phyloP scores from a whole-genome alignment of 2,329 filamentous ascomycete genomes.

The Ophiostoma triangulosporum region DNA sequence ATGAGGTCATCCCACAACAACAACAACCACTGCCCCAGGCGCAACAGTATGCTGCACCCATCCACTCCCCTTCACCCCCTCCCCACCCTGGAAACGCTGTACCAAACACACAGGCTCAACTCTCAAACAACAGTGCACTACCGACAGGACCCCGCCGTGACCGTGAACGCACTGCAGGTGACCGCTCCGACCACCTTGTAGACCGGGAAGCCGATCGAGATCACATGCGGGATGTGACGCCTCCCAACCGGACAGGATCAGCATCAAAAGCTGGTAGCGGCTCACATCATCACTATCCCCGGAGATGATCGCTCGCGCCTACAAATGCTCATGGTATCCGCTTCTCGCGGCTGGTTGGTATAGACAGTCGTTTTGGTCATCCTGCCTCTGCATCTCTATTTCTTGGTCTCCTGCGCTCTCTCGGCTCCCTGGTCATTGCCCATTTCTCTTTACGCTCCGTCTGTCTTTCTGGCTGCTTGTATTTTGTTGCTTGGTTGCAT shows the following conservation, averaged over 20 bases:
- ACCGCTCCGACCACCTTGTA: background rate
- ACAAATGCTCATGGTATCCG: background rate
- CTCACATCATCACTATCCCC: slow-evolving; percentile 8
- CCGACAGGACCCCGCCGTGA: slow-evolving; percentile 4
- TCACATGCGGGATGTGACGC: slow-evolving; percentile 8
- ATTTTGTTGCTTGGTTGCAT: background rate
- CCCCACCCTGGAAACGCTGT: slow-evolving; percentile 8
- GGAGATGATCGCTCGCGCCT: slow-evolving; percentile 3
- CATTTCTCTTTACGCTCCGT: background rate
- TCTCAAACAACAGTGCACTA: slow-evolving; percentile 11
- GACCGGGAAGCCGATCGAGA: slow-evolving; percentile 8
- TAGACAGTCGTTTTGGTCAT: background rate
- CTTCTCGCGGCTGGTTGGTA: background rate
- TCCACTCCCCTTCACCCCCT: slow-evolving; percentile 9
- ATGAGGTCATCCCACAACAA: slow-evolving; percentile 19
- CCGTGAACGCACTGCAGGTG: slow-evolving; percentile 3
- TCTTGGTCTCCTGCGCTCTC: background rate
- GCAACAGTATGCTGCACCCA: slow-evolving; percentile 34
- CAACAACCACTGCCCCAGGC: slow-evolving; percentile 4
- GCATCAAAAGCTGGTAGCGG: slow-evolving; percentile 2
- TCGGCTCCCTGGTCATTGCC: background rate
- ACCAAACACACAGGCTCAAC: slow-evolving; percentile 12
- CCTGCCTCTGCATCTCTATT: background rate
- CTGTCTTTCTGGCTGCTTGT: background rate
- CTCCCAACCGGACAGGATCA: slow-evolving; percentile 11